phyloP scores from a whole-genome alignment of 441 rosid genomes.

The Kokia cookei region DNA sequence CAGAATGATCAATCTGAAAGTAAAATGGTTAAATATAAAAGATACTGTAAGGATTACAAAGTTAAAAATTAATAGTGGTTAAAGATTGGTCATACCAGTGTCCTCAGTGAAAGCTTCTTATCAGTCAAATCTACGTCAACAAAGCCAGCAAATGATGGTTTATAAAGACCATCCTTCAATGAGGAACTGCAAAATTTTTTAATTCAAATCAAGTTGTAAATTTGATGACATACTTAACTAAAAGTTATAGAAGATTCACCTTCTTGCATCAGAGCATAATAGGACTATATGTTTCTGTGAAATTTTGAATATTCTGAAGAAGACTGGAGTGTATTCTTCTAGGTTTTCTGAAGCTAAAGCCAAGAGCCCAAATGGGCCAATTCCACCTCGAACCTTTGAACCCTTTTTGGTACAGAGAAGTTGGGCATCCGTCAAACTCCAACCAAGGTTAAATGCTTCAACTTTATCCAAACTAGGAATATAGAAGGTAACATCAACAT shows the following conservation, averaged over 20 bases:
- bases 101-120: slow-evolving; percentile 53
- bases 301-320: slow-evolving; percentile 61
- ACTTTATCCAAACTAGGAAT: slow-evolving; percentile 48
- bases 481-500: slow-evolving; percentile 71
- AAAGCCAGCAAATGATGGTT: slow-evolving; percentile 73
- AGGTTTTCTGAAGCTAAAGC: slow-evolving; percentile 53
- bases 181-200: background rate
- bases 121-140: slow-evolving; percentile 59
- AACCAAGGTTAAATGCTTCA: slow-evolving; percentile 44
- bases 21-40: background rate
- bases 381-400: slow-evolving; percentile 36
- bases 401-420: slow-evolving; percentile 47
- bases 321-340: slow-evolving; percentile 72
- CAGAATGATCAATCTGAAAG: slow-evolving; percentile 62
- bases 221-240: background rate
- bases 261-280: slow-evolving; percentile 28
- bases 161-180: slow-evolving; percentile 30
- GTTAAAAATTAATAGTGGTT: background rate
- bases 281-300: slow-evolving; percentile 41
- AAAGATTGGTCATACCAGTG: slow-evolving; percentile 31
- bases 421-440: slow-evolving; percentile 40
- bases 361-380: slow-evolving; percentile 79
- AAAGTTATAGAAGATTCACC: background rate
- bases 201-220: background rate
- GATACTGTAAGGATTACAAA: too few species aligned